These are phyloP conservation scores for Secale cereale DNA, from an alignment of 176 grass and related monocot species.

Conservation along the genomic window DNA sequence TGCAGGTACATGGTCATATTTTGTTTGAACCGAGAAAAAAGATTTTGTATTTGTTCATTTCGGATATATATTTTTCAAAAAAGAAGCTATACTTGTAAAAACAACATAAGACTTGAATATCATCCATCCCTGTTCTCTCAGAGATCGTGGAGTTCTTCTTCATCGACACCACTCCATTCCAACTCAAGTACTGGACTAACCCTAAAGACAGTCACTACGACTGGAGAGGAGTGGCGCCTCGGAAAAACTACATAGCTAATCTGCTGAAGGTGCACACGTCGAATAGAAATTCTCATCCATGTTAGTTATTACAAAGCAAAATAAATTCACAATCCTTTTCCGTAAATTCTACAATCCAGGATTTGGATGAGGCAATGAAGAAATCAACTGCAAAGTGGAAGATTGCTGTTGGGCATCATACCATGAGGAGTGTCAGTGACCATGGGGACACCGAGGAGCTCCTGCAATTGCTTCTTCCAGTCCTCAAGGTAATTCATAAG, in stretches of 20 bases:
- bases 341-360: constrained; percentile 30
- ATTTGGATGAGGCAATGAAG: constrained; percentile 68
- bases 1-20: constrained; percentile 40
- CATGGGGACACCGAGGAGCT: constrained; percentile 86
- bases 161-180: constrained; percentile 72
- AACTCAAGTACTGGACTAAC: constrained; percentile 65
- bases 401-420: constrained; percentile 82
- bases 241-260: constrained; percentile 51
- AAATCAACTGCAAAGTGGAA: constrained; percentile 80
- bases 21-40: neutral
- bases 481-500: constrained; percentile 57
- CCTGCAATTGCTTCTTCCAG: constrained; percentile 61
- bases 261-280: constrained; percentile 55
- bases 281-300: neutral
- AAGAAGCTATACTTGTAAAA: neutral
- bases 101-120: neutral
- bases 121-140: neutral
- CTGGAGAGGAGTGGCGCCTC: constrained; percentile 72
- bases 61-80: neutral
- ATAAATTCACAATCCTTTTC: neutral
- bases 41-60: neutral
- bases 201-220: constrained; percentile 54
- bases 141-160: constrained; percentile 88
- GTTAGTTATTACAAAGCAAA: neutral
- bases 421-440: constrained; percentile 74